Percentiles rank a stretch among this genome's conserved stretches.
Conservation (phyloP, 2,329 filamentous ascomycete genomes). For the Pezizomycotina sp. region DNA sequence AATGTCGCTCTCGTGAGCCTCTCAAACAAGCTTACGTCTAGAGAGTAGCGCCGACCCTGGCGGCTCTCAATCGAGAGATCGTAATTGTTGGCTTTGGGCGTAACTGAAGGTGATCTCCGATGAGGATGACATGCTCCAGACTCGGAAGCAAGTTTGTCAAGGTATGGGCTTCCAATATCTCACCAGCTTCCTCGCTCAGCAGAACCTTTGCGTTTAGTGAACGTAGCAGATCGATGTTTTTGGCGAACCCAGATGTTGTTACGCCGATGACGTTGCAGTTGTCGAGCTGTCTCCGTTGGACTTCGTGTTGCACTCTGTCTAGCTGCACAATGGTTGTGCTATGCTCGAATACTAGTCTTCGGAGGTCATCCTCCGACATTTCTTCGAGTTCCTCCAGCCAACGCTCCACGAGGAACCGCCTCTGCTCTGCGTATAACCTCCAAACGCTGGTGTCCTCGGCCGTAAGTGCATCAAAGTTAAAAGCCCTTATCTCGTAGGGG, state of each 20-base stretch:
- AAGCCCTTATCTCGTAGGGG: too few species aligned
- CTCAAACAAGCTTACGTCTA: conserved; percentile 48
- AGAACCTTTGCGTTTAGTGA: conserved; percentile 40
- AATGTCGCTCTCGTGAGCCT: conserved; percentile 31
- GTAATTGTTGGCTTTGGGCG: conserved; percentile 43
- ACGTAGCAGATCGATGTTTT: conserved; percentile 36
- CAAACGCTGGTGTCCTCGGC: too few species aligned
- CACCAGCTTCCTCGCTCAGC: conserved; percentile 51
- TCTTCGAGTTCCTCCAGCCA: neutral
- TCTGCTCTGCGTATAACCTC: too few species aligned
- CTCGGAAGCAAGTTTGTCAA: conserved; percentile 43
- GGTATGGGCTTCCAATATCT: conserved; percentile 48
- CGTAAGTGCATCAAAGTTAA: too few species aligned
- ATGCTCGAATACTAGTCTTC: neutral
- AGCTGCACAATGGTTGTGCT: conserved; percentile 9
- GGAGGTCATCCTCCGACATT: neutral
- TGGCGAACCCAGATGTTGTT: conserved; percentile 44
- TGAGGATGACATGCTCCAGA: conserved; percentile 46
- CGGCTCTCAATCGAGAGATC: conserved; percentile 38
- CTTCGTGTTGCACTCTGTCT: conserved; percentile 29
- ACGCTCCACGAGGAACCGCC: neutral
- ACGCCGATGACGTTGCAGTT: conserved; percentile 38
- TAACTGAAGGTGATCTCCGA: conserved; percentile 48
- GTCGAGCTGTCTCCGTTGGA: conserved; percentile 29
- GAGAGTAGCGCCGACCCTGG: conserved; percentile 35